A percentile compares a stretch with the other conserved stretches of the same genome.
Conservation (phyloP, 192 early-diverging fungal species). For the Pecoramyces ruminantium region DNA sequence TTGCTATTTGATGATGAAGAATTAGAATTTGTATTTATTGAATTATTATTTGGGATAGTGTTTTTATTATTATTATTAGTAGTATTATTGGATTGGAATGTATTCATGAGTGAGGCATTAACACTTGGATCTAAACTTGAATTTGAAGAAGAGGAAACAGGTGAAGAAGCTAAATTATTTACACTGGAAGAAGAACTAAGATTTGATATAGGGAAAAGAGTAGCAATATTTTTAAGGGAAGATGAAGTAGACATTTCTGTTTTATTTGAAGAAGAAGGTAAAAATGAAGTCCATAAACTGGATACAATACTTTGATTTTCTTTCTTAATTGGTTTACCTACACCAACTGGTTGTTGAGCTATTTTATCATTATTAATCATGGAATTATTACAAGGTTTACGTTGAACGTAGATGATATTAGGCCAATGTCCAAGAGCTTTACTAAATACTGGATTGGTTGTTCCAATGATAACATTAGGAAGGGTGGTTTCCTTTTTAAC, state of each 20-base stretch:
- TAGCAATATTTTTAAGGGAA: not conserved
- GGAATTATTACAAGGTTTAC: constrained; percentile 4
- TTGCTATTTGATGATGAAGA: not conserved
- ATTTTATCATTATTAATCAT: constrained; percentile 5
- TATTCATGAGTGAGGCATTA: too few species aligned
- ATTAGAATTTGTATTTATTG: too few species aligned
- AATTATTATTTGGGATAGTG: too few species aligned
- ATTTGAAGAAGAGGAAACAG: not conserved
- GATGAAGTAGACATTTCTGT: not conserved
- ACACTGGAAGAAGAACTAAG: not conserved
- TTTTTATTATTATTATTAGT: too few species aligned
- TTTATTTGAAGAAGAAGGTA: not conserved
- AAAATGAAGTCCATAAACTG: not conserved
- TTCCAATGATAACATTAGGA: constrained; percentile 70
- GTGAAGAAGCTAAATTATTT: not conserved
- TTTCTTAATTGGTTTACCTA: constrained; percentile 7
- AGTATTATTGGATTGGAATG: too few species aligned
- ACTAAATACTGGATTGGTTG: constrained; percentile 87
- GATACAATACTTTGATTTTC: constrained; percentile 10
- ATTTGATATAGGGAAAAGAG: not conserved
- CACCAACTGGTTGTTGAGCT: constrained; percentile 3
- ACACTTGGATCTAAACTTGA: too few species aligned
- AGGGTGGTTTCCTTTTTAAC: constrained; percentile 40
- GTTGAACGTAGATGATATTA: constrained; percentile 47
- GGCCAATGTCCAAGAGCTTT: constrained; percentile 88